Evolutionary conservation across 2,329 filamentous ascomycete species (phyloP), one percentile per base, ranked within the genome.

Genomic region (Pseudophaeomoniella oleicola): DNA sequence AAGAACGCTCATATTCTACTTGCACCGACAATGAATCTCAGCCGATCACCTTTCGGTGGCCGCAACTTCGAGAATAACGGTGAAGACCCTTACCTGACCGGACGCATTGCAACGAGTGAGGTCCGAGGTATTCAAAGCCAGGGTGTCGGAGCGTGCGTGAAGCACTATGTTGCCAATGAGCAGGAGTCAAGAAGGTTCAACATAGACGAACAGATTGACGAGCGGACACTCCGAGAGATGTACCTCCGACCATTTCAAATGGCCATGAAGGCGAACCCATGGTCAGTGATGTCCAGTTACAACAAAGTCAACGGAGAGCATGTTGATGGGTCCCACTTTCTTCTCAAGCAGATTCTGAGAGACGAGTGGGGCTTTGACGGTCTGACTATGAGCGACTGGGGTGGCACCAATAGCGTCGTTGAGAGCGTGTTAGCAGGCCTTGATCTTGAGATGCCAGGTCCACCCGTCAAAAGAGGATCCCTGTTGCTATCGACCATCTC

Each of bases 331-430:
- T 58, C 55, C 16, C 46, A 54, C 37, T 43, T 44, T n/a, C 48
- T 63, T 11, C 50, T 63, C 19, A 50, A 52, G 12, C 54, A 57
- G 40, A 59, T 63, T 4, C 43, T 63, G 9, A 53, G 59, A n/a
- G 57, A 56, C 40, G 58, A 63, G 42, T 63, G 59, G 59, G 51
- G 50, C 2, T 63, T 57, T 56, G 52, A 60, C 37, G 58, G 58
- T 2, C 41, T 63, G 16, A 46, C 62, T 13, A 61, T 63, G 56
- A 62, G 59, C 40, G 59, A 63, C 43, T 63, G 58, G 59, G n/a
- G n/a, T 9, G 49, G 47, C 1, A 49, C 44, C 10, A 45, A 52
- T 34, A 42, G 39, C 5, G 46, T 43, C 3, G 30, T 39, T 13
- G 45, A 46, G 14, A 39, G 42, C 1, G 34, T 52, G 17, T 46